phyloP scores from a whole-genome alignment of 228 moss, liverwort and hornwort species.

The Sphagnum magellanicum region DNA sequence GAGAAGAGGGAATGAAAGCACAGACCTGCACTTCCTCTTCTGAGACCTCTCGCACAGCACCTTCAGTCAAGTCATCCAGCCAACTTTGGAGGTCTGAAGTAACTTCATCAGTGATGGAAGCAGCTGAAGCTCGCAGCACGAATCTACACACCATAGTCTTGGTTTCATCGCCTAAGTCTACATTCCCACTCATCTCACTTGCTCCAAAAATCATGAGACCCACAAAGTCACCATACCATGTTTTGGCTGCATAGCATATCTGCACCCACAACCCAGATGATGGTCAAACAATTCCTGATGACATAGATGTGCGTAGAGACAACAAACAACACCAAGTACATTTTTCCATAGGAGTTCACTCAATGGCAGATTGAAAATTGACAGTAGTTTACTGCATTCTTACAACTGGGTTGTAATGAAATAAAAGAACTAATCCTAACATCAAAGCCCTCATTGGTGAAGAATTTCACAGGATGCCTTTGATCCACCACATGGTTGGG shows the following conservation, averaged over 20 bases:
- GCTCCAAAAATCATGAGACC: constrained; percentile 96
- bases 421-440: no score
- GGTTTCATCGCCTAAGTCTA: constrained; percentile 82
- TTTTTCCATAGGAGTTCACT: no score
- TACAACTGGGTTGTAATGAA: no score
- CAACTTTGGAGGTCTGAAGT: constrained; percentile 80
- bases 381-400: no score
- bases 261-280: constrained; percentile 14
- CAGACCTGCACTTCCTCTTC: constrained; percentile 87
- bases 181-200: constrained; percentile 89
- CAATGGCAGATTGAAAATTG: no score
- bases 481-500: no score
- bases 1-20: not conserved
- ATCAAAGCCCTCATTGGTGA: no score
- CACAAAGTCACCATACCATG: constrained; percentile 98
- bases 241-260: constrained; percentile 97
- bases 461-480: no score
- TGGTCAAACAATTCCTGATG: no score
- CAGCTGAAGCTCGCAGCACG: constrained; percentile 85
- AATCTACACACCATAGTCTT: constrained; percentile 97
- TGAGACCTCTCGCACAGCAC: constrained; percentile 74
- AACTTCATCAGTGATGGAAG: constrained; percentile 78
- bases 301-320: no score
- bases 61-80: constrained; percentile 90
- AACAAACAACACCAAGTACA: no score